These are phyloP conservation scores for Brettanomyces custersianus DNA, from an alignment of 805 yeast genomes.

Conservation along the genomic window DNA sequence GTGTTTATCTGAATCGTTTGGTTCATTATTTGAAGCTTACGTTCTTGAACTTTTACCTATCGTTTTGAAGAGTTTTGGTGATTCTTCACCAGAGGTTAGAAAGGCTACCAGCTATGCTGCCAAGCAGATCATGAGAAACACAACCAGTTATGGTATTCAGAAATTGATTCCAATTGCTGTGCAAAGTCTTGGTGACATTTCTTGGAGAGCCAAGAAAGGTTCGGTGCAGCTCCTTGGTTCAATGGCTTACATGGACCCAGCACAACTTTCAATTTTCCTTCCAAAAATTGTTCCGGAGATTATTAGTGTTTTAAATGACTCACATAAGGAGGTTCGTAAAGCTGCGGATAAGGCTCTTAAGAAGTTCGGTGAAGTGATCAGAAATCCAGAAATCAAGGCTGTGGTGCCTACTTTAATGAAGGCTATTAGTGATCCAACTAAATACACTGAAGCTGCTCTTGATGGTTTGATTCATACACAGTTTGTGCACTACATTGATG, in stretches of 20 bases:
- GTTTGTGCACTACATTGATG: slow-evolving; percentile 95
- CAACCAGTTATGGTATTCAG: slow-evolving; percentile 88
- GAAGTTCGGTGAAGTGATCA: slow-evolving; percentile 91
- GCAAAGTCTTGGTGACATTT: slow-evolving; percentile 72
- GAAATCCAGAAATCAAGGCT: slow-evolving; percentile 94
- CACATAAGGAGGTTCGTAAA: slow-evolving; percentile 93
- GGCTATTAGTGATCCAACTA: slow-evolving; percentile 95
- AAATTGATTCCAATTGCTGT: slow-evolving; percentile 87
- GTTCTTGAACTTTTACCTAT: slow-evolving; percentile 78
- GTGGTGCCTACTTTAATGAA: slow-evolving; percentile 78
- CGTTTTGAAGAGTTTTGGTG: slow-evolving; percentile 77
- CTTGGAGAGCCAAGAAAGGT: slow-evolving; percentile 96
- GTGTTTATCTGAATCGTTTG: slow-evolving; percentile 69
- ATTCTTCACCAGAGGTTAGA: slow-evolving; percentile 75
- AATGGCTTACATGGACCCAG: slow-evolving; percentile 95
- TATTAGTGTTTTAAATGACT: slow-evolving; percentile 87
- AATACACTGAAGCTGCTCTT: slow-evolving; percentile 77
- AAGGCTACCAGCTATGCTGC: slow-evolving; percentile 85
- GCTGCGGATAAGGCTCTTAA: slow-evolving; percentile 88
- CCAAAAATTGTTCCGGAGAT: slow-evolving; percentile 92
- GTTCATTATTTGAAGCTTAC: slow-evolving; percentile 84
- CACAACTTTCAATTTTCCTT: slow-evolving; percentile 82
- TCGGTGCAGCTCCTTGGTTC: slow-evolving; percentile 93
- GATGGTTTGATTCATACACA: slow-evolving; percentile 83
- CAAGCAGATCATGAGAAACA: slow-evolving; percentile 75